Conservation (phyloP, 805 yeast genomes). For the Ogataea paraovalis region DNA sequence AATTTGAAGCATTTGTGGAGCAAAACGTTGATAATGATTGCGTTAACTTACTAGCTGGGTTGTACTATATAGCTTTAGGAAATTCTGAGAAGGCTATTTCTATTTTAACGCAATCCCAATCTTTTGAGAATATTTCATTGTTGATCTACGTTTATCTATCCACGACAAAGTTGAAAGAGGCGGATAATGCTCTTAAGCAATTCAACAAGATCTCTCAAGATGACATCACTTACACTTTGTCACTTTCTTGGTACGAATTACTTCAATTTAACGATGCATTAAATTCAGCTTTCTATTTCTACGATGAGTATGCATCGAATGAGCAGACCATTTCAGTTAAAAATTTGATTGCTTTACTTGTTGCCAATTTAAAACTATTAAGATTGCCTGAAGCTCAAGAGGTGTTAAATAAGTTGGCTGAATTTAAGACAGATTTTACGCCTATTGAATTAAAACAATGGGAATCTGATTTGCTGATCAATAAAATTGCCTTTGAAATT, state of each 20-base stretch:
- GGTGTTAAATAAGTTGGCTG: conserved; percentile 42
- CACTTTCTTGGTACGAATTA: conserved; percentile 62
- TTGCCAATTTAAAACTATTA: conserved; percentile 71
- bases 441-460: conserved; percentile 14
- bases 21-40: conserved; percentile 7
- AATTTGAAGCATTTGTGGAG: not conserved
- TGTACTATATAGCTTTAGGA: conserved; percentile 30
- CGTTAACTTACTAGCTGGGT: conserved; percentile 14
- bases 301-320: conserved; percentile 75
- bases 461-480: conserved; percentile 51
- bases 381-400: conserved; percentile 82
- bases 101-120: conserved; percentile 30
- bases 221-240: conserved; percentile 68
- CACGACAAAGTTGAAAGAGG: conserved; percentile 41
- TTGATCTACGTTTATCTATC: conserved; percentile 38
- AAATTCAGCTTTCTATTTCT: conserved; percentile 55
- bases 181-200: not conserved
- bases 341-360: conserved; percentile 60
- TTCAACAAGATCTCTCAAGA: conserved; percentile 50
- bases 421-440: conserved; percentile 9
- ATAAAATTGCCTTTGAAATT: conserved; percentile 59
- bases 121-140: conserved; percentile 35
- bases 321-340: conserved; percentile 39
- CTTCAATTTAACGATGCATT: conserved; percentile 42
- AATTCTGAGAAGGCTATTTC: conserved; percentile 41